Conservation (phyloP, 208 protist genomes). For the Crithidia expoeki region DNA sequence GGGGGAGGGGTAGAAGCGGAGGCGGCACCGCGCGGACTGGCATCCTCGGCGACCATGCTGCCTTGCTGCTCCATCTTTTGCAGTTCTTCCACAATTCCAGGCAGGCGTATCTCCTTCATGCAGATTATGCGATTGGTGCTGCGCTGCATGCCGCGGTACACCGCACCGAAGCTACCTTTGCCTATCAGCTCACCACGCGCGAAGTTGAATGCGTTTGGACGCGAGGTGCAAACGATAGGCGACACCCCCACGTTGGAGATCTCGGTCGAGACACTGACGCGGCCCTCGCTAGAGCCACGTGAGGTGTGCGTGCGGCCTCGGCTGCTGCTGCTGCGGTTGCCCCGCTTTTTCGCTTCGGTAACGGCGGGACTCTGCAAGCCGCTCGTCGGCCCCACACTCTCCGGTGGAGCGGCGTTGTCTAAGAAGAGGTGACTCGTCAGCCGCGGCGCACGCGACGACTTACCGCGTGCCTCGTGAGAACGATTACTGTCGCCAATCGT, state of each 20-base stretch:
- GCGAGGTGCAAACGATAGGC: not conserved
- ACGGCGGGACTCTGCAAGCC: constrained; percentile 26
- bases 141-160: constrained; percentile 86
- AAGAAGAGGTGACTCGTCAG: constrained; percentile 33
- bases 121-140: constrained; percentile 89
- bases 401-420: constrained; percentile 7
- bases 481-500: too few relatives aligned
- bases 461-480: not conserved
- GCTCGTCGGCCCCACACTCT: not conserved
- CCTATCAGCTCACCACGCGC: constrained; percentile 81
- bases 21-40: not conserved
- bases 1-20: constrained; percentile 12
- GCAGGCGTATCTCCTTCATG: constrained; percentile 86
- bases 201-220: constrained; percentile 50
- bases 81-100: constrained; percentile 17
- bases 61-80: constrained; percentile 9
- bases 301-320: constrained; percentile 16
- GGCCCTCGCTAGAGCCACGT: constrained; percentile 12
- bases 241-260: constrained; percentile 6
- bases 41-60: not conserved
- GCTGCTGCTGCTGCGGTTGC: constrained; percentile 12
- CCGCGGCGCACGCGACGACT: constrained; percentile 17
- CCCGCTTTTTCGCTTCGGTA: constrained; percentile 2
- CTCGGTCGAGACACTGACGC: constrained; percentile 18
- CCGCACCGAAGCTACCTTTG: constrained; percentile 86